These are phyloP conservation scores for Thozetella sp. DNA, from an alignment of 495 filamentous ascomycete species.

Conservation along the genomic window DNA sequence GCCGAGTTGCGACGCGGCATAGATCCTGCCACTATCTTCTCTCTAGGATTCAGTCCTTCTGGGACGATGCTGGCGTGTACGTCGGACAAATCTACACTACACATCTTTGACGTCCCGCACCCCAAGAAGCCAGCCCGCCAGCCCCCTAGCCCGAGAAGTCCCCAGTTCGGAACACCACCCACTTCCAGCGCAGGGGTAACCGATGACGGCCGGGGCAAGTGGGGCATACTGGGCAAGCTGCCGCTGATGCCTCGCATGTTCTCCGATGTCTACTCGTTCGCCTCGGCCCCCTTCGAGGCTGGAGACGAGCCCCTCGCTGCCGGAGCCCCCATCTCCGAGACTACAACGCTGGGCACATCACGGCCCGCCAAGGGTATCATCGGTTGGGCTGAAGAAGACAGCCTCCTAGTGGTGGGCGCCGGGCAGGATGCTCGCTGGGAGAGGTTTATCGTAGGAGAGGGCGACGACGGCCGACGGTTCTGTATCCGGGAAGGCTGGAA, in stretches of 20 bases:
- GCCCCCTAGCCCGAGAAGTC: slow-evolving; percentile 50
- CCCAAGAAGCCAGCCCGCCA: slow-evolving; percentile 68
- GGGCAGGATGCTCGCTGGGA: slow-evolving; percentile 84
- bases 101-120: slow-evolving; percentile 78
- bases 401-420: slow-evolving; percentile 75
- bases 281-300: slow-evolving; percentile 74
- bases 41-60: slow-evolving; percentile 81
- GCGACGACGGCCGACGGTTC: slow-evolving; percentile 60
- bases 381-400: slow-evolving; percentile 72
- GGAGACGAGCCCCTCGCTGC: slow-evolving; percentile 64
- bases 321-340: slow-evolving; percentile 30
- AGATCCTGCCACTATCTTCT: slow-evolving; percentile 86
- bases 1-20: slow-evolving; percentile 86
- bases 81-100: slow-evolving; percentile 94
- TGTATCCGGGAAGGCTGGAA: slow-evolving; percentile 79
- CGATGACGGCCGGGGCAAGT: slow-evolving; percentile 64
- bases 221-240: slow-evolving; percentile 77
- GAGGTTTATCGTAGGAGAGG: slow-evolving; percentile 70
- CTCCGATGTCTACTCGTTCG: slow-evolving; percentile 82
- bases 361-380: slow-evolving; percentile 74
- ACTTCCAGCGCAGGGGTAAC: not conserved
- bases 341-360: slow-evolving; percentile 43
- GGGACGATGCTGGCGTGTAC: slow-evolving; percentile 82
- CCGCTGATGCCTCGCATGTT: slow-evolving; percentile 80
- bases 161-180: not conserved